phyloP scores from a whole-genome alignment of 805 yeast genomes.

The Yarrowia keelungensis region DNA sequence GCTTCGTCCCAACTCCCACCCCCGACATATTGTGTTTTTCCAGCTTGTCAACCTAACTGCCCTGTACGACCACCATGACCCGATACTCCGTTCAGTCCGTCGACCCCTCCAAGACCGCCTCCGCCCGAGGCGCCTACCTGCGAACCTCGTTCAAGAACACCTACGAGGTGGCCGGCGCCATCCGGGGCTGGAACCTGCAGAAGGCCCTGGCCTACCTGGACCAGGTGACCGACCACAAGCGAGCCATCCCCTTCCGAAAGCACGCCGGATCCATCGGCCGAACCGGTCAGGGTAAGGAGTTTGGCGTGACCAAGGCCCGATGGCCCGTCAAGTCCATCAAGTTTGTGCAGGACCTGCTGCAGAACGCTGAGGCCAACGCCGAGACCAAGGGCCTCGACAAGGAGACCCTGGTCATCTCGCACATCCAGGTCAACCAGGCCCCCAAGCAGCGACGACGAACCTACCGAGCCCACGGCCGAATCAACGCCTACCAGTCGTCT shows the following conservation, averaged over 20 bases:
- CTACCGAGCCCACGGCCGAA: conserved; percentile 99
- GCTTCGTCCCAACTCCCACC: conserved; percentile 24
- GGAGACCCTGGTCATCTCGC: conserved; percentile 90
- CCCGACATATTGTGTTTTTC: conserved; percentile 14
- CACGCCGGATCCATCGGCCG: conserved; percentile 96
- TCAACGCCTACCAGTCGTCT: conserved; percentile 97
- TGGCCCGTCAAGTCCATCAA: conserved; percentile 99
- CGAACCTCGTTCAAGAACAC: conserved; percentile 99
- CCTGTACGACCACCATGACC: conserved; percentile 68
- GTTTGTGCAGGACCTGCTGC: conserved; percentile 90
- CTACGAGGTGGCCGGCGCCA: conserved; percentile 98
- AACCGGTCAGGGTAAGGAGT: conserved; percentile 99
- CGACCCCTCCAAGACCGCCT: conserved; percentile 99
- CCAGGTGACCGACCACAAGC: conserved; percentile 96
- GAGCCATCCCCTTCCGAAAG: conserved; percentile 99
- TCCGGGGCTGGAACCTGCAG: conserved; percentile 96
- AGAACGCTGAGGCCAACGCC: conserved; percentile 98
- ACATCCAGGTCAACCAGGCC: conserved; percentile 99
- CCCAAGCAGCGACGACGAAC: conserved; percentile 99
- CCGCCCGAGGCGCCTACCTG: conserved; percentile 99
- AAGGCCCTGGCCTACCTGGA: conserved; percentile 95
- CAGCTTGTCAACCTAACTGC: conserved; percentile 8
- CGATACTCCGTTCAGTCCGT: conserved; percentile 99
- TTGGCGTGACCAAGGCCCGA: conserved; percentile 99
- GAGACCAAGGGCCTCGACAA: conserved; percentile 98